Evolutionary conservation across 495 filamentous ascomycete genomes (phyloP).

Genomic region (Podospora appendiculata): DNA sequence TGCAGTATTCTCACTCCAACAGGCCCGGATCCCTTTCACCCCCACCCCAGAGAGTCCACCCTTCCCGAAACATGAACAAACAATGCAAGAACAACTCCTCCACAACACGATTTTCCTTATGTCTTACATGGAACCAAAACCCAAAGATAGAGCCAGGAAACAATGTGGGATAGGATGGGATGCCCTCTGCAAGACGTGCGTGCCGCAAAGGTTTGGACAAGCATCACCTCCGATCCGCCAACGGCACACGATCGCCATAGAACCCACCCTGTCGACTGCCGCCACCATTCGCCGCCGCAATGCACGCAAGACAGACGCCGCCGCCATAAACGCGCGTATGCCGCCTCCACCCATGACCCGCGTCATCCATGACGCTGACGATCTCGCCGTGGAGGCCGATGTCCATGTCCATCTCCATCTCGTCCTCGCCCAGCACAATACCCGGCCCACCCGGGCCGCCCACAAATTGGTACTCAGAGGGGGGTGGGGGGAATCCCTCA

Average conservation of each 20-base stretch:
- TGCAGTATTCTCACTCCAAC: too few relatives aligned
- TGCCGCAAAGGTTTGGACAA: background rate
- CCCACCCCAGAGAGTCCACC: too few relatives aligned
- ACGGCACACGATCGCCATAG: conserved; percentile 42
- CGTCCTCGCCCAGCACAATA: conserved; percentile 10
- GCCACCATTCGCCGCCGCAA: conserved; percentile 21
- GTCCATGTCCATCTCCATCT: conserved; percentile 17
- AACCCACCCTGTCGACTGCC: conserved; percentile 27
- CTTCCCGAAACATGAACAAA: too few relatives aligned
- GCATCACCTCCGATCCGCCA: conserved; percentile 34
- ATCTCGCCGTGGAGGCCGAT: conserved; percentile 30
- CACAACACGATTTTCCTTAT: too few relatives aligned
- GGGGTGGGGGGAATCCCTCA: background rate
- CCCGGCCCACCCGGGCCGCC: conserved; percentile 20
- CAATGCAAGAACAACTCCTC: too few relatives aligned
- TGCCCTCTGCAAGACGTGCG: too few relatives aligned
- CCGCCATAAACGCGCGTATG: conserved; percentile 45
- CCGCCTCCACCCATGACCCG: conserved; percentile 38
- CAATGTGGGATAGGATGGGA: too few relatives aligned
- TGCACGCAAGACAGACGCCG: conserved; percentile 39
- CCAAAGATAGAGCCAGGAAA: too few relatives aligned
- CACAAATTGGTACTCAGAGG: conserved; percentile 19
- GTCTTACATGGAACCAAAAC: too few relatives aligned
- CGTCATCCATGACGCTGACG: conserved; percentile 34
- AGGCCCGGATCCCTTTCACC: too few relatives aligned